Conservation (phyloP, 2,329 filamentous ascomycete genomes). For the Lomentospora prolificans region DNA sequence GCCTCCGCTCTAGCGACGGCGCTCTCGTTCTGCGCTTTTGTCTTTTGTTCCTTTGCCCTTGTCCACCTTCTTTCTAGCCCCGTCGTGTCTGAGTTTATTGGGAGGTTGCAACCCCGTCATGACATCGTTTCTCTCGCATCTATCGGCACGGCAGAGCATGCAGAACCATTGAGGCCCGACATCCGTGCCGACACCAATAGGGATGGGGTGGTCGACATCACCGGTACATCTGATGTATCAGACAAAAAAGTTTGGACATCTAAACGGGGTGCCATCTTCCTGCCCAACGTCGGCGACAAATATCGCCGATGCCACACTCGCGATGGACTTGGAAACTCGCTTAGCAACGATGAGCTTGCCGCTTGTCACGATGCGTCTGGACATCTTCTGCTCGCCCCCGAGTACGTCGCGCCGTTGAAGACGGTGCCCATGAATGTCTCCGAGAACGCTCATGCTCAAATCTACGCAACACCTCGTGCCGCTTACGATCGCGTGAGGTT, state of each 20-base stretch:
- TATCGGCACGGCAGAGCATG: background rate
- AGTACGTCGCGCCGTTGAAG: conserved; percentile 22
- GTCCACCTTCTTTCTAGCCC: no score
- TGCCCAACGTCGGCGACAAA: conserved; percentile 26
- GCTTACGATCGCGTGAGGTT: conserved; percentile 18
- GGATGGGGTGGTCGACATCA: conserved; percentile 22
- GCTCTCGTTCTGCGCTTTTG: no score
- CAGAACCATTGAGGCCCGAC: conserved; percentile 7
- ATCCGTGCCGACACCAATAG: conserved; percentile 27
- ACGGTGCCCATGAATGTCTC: conserved; percentile 19
- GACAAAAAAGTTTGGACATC: conserved; percentile 18
- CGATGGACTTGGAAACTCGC: background rate
- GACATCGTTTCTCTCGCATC: background rate
- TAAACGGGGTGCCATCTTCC: conserved; percentile 21
- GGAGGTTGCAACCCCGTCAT: no score
- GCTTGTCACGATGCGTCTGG: conserved; percentile 26
- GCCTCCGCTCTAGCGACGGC: no score
- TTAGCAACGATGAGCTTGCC: conserved; percentile 15
- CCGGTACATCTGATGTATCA: conserved; percentile 13
- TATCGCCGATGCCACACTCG: conserved; percentile 18
- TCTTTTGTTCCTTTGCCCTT: no score
- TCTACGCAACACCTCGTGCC: conserved; percentile 10
- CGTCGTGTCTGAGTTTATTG: no score
- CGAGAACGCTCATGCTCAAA: conserved; percentile 11
- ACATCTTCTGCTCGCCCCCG: conserved; percentile 20